These are phyloP conservation scores for Eimeria maxima DNA, from an alignment of 169 alveolate genomes.

Conservation along the genomic window DNA sequence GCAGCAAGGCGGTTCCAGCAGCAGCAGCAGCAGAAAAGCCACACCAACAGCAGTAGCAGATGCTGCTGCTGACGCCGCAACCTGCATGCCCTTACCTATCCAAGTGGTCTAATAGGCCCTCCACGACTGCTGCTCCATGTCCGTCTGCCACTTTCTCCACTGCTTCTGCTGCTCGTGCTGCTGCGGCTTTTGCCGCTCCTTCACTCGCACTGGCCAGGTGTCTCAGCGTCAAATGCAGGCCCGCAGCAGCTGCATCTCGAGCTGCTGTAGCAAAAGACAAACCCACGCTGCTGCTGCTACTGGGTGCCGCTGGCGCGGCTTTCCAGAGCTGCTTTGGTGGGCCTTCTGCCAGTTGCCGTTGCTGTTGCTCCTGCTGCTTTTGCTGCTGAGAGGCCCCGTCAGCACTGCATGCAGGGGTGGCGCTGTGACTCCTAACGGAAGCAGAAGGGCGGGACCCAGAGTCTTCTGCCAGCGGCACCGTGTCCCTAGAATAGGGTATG, in stretches of 20 bases:
- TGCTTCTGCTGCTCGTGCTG: constrained; percentile 63
- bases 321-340: constrained; percentile 25
- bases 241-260: constrained; percentile 46
- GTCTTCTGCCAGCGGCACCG: neutral
- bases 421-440: constrained; percentile 22
- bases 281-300: constrained; percentile 36
- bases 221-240: constrained; percentile 32
- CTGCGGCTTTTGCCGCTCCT: constrained; percentile 63
- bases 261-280: constrained; percentile 50
- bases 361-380: constrained; percentile 47
- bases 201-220: constrained; percentile 59
- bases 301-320: constrained; percentile 6
- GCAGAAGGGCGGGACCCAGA: constrained; percentile 16
- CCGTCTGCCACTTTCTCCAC: constrained; percentile 30
- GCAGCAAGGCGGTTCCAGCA: neutral
- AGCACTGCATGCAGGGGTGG: constrained; percentile 46
- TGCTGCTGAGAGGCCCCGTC: constrained; percentile 20
- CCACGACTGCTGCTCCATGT: constrained; percentile 52
- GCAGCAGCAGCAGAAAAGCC: constrained; percentile 23
- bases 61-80: neutral
- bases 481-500: neutral
- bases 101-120: constrained; percentile 10
- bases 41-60: neutral
- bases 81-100: neutral
- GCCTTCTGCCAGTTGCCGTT: constrained; percentile 6